Conservation (phyloP, 208 protist genomes). For the Leptomonas pyrrhocoris region DNA sequence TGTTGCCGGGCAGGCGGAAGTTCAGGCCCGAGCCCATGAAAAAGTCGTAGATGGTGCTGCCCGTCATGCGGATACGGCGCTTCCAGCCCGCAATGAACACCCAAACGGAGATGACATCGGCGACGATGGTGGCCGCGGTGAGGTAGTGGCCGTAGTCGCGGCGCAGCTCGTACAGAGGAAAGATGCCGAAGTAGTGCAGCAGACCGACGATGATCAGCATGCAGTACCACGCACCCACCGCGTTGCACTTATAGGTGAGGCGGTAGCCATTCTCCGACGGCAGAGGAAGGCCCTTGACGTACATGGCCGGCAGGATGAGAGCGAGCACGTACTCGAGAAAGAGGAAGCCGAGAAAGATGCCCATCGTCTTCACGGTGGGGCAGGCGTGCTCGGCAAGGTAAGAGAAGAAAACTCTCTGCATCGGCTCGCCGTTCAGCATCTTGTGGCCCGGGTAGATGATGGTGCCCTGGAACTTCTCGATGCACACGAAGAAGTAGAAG, state of each 20-base stretch:
- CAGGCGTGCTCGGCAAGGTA: slow-evolving; percentile 56
- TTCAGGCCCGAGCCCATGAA: slow-evolving; percentile 95
- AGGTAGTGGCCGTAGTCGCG: slow-evolving; percentile 80
- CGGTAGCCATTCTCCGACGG: slow-evolving; percentile 81
- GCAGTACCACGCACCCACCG: slow-evolving; percentile 81
- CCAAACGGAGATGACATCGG: slow-evolving; percentile 75
- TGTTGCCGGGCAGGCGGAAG: slow-evolving; percentile 85
- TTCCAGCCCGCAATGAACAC: slow-evolving; percentile 69
- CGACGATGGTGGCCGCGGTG: slow-evolving; percentile 77
- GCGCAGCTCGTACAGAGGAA: slow-evolving; percentile 65
- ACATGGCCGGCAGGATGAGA: slow-evolving; percentile 73
- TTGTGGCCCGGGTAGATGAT: slow-evolving; percentile 84
- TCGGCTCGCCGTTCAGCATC: slow-evolving; percentile 60
- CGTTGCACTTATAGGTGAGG: slow-evolving; percentile 92
- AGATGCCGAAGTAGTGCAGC: slow-evolving; percentile 75
- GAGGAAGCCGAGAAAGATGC: slow-evolving; percentile 70
- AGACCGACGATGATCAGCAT: slow-evolving; percentile 61
- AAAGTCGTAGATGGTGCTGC: slow-evolving; percentile 94
- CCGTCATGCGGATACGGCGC: slow-evolving; percentile 83
- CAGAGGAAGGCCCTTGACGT: slow-evolving; percentile 84
- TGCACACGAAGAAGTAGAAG: slow-evolving; percentile 90
- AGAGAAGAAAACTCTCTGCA: slow-evolving; percentile 50
- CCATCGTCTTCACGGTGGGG: slow-evolving; percentile 52
- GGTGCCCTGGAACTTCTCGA: slow-evolving; percentile 78
- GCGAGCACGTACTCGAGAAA: slow-evolving; percentile 81